phyloP scores from a whole-genome alignment of 768 basidiomycete species.

The Calocybe indica region DNA sequence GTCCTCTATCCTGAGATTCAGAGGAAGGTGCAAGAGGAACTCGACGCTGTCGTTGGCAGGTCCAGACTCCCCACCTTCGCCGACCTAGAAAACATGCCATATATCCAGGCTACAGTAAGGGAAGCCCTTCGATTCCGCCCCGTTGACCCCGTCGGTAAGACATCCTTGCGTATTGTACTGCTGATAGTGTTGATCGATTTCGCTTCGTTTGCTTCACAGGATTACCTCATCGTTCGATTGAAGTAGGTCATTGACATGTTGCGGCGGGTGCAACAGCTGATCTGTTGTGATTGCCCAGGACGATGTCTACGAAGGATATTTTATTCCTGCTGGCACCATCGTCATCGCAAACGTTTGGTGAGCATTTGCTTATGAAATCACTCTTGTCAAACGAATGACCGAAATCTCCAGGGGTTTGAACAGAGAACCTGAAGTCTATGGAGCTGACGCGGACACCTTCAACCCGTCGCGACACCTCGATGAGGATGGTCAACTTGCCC shows the following conservation, averaged over 20 bases:
- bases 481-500: constrained; percentile 1
- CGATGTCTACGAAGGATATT: background rate
- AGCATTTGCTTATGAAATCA: too few species aligned
- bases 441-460: background rate
- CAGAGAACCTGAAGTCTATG: background rate
- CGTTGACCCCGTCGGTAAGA: constrained; percentile 14
- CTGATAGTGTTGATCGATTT: constrained; percentile 17
- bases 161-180: background rate
- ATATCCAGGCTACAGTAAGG: constrained; percentile 17
- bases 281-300: background rate
- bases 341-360: background rate
- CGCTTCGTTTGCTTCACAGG: constrained; percentile 14
- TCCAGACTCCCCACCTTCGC: constrained; percentile 20
- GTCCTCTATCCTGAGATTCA: constrained; percentile 5
- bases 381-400: too few species aligned
- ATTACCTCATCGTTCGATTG: background rate
- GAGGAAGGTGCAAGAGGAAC: constrained; percentile 5
- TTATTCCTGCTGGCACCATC: background rate
- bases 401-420: background rate
- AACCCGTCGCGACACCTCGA: background rate
- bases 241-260: background rate
- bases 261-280: too few species aligned
- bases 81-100: constrained; percentile 16
- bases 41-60: constrained; percentile 10
- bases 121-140: constrained; percentile 17